Evolutionary conservation across 1,139 yeast genomes (phyloP), one percentile per base, ranked within the genome.

Genomic region (Magnusiomyces fungicola): DNA sequence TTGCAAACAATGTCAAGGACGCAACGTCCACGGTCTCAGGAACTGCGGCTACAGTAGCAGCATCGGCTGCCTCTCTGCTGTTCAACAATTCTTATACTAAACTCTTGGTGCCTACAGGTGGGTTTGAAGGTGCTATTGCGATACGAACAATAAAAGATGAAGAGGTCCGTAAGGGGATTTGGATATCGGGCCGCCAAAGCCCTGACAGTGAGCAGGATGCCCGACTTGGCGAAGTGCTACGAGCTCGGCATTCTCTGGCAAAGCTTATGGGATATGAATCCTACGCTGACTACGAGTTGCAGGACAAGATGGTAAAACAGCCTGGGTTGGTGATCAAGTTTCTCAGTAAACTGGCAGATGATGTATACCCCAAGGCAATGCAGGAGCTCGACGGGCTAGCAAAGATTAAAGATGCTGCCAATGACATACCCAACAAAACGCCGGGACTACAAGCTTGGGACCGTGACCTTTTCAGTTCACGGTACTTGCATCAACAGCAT

Each of bases 291-390:
- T 90, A 92, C 62, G 95, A 87, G 61, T 70, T 92, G 39, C 82
- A 80, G 53, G 95, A 88, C 56, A 92, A 94, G 63, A 87, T 92
- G 96, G 96, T 96, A 14, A 81, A 81, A 54, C 74, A 69, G 9
- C 95, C 97, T 0, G 79, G 77, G 29, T 81, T 87, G 60, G 98
- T 90, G 1, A 66, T 72, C 55, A 72, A 81, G 6, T 89, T 92
- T 56, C 69, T 92, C 50, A 65, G 70, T 6, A 80, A 81, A 43
- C 65, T 90, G 46, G 80, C 84, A 25, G 63, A 66, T 12, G 71
- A 71, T 48, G 71, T 78, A 5, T 67, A 69, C 41, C 78, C 80
- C 0, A 75, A 77, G 23, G 86, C 94, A 0, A 65, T 73, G n/a
- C 63, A 68, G 14, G 96, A 89, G 62, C 59, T 88, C 24, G 68